Base-by-base conservation (phyloP, 768 basidiomycete species). In the Vararia minispora region DNA sequence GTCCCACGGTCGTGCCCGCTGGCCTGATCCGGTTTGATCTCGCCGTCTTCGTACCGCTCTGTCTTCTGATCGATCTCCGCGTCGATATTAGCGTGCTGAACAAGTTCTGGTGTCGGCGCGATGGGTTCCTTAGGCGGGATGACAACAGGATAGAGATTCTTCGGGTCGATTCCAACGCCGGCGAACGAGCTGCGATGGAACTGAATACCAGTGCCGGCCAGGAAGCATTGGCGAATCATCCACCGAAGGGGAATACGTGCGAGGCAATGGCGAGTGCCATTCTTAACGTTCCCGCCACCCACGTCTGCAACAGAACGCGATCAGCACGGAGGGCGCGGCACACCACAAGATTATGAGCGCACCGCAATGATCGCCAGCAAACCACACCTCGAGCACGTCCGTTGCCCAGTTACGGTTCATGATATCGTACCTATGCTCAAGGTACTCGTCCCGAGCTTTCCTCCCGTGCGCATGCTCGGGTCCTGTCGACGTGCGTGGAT, bases 371-470 rank as follows among this genome's bases (percentile, higher is more conserved):
- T 69, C 73, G 0, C 84, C 84, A 3, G 81, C 56, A 48, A 87
- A 88, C 84, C 85, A 87, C 1, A 88, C 85, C 47, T 88, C 83
- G 33, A 72, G 65, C 3, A 83, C 72, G 41, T 85, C 60, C 1
- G 83, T 85, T 35, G 53, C 30, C 13, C 31, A 32, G 12, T 24
- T 27, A 17, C 58, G 55, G 3, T 57, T 52, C 13, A 37, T 45
- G 52, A 16, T 58, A 44, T 63, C 55, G 36, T 64, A 71, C 16
- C 59, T 53, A 0, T 44, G 46, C 41, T 76, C 71, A 8, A 68
- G 55, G 26, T 71, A 35, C 24, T 38, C 25, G 28, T 42, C 44
- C 40, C 29, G 52, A n/a, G 58, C 45, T 1, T 54, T 54, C 35
- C 59, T 57, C 41, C 41, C 12, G 36, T 40, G 2, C n/a, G n/a